Evolutionary conservation across 306 rosid species (phyloP).

Genomic region (Vigna radiata): DNA sequence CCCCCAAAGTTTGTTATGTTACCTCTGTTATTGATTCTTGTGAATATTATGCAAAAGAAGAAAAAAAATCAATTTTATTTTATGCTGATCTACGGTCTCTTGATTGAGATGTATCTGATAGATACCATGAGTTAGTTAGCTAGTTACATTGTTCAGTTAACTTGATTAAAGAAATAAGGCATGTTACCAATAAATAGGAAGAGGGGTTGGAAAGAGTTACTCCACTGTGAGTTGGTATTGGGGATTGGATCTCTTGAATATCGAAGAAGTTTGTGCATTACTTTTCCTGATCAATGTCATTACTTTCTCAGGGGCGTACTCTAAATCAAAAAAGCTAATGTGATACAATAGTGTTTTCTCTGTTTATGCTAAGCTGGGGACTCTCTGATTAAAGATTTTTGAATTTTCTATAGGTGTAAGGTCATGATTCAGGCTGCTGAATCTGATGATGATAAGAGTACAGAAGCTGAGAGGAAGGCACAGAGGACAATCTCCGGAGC

Average conservation of each 20-base stretch:
- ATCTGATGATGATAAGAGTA: conserved; percentile 54
- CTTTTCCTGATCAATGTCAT: background rate
- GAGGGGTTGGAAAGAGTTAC: background rate
- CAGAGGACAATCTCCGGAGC: conserved; percentile 78
- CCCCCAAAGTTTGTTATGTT: background rate
- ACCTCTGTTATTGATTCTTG: background rate
- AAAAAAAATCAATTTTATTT: conserved; percentile 11
- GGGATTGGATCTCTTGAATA: too few relatives aligned
- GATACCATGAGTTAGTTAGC: background rate
- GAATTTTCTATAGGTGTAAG: conserved; percentile 73
- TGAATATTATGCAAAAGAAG: conserved; percentile 24
- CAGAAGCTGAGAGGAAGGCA: conserved; percentile 56
- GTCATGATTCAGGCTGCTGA: conserved; percentile 91
- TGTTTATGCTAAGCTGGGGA: conserved; percentile 28
- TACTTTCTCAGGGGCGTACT: background rate
- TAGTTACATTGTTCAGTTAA: background rate
- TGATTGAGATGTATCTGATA: conserved; percentile 6
- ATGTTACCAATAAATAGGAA: background rate
- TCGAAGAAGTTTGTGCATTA: too few relatives aligned
- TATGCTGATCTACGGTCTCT: conserved; percentile 8
- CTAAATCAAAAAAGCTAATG: conserved; percentile 10
- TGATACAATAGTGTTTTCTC: conserved; percentile 5
- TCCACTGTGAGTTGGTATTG: background rate
- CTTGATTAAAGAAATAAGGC: background rate
- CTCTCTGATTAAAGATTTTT: conserved; percentile 35